Conservation (phyloP, 371 early-diverging fungal genomes). For the Nematocida ironsii region DNA sequence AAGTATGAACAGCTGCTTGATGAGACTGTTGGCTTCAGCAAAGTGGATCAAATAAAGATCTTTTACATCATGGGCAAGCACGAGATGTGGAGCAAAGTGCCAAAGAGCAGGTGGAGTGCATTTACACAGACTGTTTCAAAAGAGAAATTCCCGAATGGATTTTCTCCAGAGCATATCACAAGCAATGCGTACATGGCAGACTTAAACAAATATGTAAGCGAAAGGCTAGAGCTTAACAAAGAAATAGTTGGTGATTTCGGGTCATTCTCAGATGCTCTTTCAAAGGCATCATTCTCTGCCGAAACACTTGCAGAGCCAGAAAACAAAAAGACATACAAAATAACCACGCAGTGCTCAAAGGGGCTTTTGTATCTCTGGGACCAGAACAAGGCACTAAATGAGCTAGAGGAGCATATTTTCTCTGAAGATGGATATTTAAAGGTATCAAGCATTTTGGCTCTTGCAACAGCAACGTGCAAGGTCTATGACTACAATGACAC, state of each 20-base stretch:
- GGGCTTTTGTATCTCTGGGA: slow-evolving; percentile 66
- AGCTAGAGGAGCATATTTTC: slow-evolving; percentile 63
- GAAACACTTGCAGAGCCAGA: slow-evolving; percentile 42
- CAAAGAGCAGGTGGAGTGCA: neutral
- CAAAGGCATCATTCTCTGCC: slow-evolving; percentile 39
- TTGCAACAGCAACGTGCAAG: slow-evolving; percentile 47
- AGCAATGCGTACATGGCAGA: slow-evolving; percentile 30
- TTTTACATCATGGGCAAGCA: slow-evolving; percentile 35
- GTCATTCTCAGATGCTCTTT: slow-evolving; percentile 51
- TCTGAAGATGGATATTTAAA: slow-evolving; percentile 43
- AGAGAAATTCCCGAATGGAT: neutral
- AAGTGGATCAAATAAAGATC: slow-evolving; percentile 25
- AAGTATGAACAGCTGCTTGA: slow-evolving; percentile 21
- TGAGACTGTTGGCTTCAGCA: neutral
- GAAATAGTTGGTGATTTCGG: neutral
- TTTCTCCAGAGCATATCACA: neutral
- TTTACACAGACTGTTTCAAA: neutral
- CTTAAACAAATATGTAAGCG: slow-evolving; percentile 36
- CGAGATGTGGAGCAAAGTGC: slow-evolving; percentile 3
- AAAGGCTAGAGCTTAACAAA: slow-evolving; percentile 38
- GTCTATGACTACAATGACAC: slow-evolving; percentile 61
- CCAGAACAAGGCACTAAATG: slow-evolving; percentile 58
- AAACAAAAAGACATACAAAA: slow-evolving; percentile 53
- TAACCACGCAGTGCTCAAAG: slow-evolving; percentile 35
- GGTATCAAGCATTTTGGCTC: slow-evolving; percentile 60